Conservation (phyloP, 192 early-diverging fungal species). For the Glomus cerebriforme region DNA sequence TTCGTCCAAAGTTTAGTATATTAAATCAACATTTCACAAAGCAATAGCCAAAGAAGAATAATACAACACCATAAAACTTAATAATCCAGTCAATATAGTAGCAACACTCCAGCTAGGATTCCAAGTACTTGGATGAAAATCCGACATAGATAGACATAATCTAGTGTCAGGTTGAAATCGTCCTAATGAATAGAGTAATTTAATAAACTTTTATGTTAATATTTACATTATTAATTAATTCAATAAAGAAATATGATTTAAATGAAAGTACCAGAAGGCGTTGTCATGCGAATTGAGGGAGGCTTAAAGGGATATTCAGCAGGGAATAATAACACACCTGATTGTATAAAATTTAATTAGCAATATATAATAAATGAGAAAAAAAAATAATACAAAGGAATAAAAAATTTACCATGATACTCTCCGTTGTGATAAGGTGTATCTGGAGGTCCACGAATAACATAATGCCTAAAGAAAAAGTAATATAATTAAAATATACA, state of each 20-base stretch:
- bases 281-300: conserved; percentile 81
- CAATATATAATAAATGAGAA: background rate
- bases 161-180: conserved; percentile 91
- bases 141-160: conserved; percentile 96
- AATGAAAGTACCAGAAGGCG: conserved; percentile 50
- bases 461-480: conserved; percentile 78
- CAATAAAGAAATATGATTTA: background rate
- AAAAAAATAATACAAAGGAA: background rate
- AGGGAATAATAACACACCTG: conserved; percentile 82
- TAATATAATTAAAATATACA: background rate
- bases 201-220: background rate
- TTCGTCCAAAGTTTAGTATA: background rate
- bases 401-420: conserved; percentile 77
- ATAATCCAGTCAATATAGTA: conserved; percentile 92
- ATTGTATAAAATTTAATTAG: background rate
- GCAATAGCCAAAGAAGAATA: background rate
- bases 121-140: conserved; percentile 93
- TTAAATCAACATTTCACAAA: background rate
- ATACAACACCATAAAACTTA: conserved; percentile 88
- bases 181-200: conserved; percentile 48
- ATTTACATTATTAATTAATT: background rate
- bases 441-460: conserved; percentile 94
- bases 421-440: conserved; percentile 91
- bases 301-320: conserved; percentile 96
- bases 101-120: conserved; percentile 97